Percentiles rank a stretch among this genome's conserved stretches.
These are phyloP conservation scores for Delonix regia DNA, from an alignment of 306 rosid species.

Conservation along the genomic window DNA sequence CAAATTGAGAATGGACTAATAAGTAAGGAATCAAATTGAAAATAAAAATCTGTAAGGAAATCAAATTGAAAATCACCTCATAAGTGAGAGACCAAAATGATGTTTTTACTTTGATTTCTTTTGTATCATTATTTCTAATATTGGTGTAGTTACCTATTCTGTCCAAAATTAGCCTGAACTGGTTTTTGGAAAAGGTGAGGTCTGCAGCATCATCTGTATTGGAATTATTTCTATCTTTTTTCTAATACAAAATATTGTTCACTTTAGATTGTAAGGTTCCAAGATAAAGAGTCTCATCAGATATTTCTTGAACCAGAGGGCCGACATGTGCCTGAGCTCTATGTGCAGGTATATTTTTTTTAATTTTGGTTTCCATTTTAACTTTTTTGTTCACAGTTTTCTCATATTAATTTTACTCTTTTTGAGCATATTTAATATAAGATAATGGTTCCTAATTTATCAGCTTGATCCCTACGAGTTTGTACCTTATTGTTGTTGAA, in stretches of 20 bases:
- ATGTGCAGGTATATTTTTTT: conserved; percentile 73
- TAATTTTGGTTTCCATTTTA: neutral
- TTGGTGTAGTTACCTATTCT: neutral
- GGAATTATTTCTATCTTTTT: conserved; percentile 24
- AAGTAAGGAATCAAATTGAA: too few relatives aligned
- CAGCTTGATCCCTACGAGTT: neutral
- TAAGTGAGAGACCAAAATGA: too few relatives aligned
- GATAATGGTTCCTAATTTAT: neutral
- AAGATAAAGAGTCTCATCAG: conserved; percentile 96
- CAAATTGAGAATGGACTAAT: too few relatives aligned
- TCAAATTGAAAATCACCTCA: too few relatives aligned
- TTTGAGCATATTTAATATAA: neutral
- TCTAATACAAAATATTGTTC: conserved; percentile 25
- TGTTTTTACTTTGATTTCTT: neutral
- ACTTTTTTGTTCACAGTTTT: neutral
- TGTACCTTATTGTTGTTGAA: neutral
- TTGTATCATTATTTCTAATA: neutral
- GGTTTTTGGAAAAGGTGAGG: conserved; percentile 17
- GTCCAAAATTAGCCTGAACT: conserved; percentile 17
- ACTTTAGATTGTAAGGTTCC: conserved; percentile 80
- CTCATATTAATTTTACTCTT: neutral
- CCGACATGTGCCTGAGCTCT: conserved; percentile 88
- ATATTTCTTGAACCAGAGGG: conserved; percentile 99
- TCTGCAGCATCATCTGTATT: conserved; percentile 30
- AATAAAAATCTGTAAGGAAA: too few relatives aligned